A percentile compares a stretch with the other conserved stretches of the same genome.
phyloP scores from a whole-genome alignment of 495 filamentous ascomycete genomes.

The Penicillium coffeae region DNA sequence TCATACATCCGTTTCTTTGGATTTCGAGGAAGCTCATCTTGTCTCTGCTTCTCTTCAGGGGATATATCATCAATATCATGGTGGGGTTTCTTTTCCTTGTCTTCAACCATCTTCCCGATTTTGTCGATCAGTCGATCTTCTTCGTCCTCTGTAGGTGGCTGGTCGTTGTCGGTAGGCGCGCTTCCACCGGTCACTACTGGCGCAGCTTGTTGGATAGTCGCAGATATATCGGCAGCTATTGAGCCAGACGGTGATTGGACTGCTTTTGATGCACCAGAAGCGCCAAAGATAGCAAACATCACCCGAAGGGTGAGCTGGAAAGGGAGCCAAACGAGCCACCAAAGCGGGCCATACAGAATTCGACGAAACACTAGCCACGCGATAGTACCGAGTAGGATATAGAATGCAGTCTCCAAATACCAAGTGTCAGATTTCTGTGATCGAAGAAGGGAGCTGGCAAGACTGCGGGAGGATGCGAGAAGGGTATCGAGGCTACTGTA shows the following conservation, averaged over 20 bases:
- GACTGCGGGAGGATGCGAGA: conserved; percentile 63
- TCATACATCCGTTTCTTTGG: conserved; percentile 83
- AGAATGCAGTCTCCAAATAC: conserved; percentile 88
- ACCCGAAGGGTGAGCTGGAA: conserved; percentile 56
- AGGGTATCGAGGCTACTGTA: conserved; percentile 77
- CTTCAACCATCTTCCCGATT: conserved; percentile 53
- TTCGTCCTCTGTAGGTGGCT: conserved; percentile 19
- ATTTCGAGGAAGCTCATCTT: conserved; percentile 54
- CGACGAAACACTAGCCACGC: conserved; percentile 82
- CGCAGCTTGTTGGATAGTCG: conserved; percentile 13
- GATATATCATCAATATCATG: conserved; percentile 30
- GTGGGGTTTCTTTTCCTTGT: conserved; percentile 36
- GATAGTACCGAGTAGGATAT: conserved; percentile 71
- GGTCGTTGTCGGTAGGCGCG: conserved; percentile 14
- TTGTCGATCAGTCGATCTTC: conserved; percentile 48
- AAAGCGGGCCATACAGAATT: conserved; percentile 81
- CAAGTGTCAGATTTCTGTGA: conserved; percentile 94
- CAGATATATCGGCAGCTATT: conserved; percentile 10
- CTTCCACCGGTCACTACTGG: conserved; percentile 14
- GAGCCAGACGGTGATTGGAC: conserved; percentile 22
- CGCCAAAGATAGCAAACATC: conserved; percentile 40
- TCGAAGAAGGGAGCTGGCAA: conserved; percentile 74
- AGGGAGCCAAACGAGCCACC: conserved; percentile 83
- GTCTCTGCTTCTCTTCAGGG: conserved; percentile 38
- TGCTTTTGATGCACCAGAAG: conserved; percentile 25